These are phyloP conservation scores for Xanthoconium stramineum DNA, from an alignment of 768 basidiomycete species.

Conservation along the genomic window DNA sequence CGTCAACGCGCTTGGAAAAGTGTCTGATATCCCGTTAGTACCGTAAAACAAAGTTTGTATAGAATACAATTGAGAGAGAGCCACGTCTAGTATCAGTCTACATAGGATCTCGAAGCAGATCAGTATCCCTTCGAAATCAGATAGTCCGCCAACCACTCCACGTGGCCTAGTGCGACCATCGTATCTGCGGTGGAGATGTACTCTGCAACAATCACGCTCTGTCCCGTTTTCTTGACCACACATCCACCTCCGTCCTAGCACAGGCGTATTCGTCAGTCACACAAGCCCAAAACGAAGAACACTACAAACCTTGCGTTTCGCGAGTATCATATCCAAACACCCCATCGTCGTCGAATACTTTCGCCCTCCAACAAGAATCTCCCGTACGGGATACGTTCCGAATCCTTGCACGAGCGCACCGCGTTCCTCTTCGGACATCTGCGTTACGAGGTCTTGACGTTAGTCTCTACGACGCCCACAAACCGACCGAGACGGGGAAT, in stretches of 20 bases:
- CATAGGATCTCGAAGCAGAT: neutral
- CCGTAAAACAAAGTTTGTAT: neutral
- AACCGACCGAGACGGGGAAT: neutral
- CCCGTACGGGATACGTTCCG: slow-evolving; percentile 15
- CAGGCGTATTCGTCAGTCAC: neutral
- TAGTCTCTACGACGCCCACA: too few relatives aligned
- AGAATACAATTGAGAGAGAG: neutral
- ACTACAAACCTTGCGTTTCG: slow-evolving; percentile 14
- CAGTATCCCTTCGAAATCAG: slow-evolving; percentile 23
- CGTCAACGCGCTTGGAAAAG: neutral
- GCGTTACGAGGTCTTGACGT: neutral
- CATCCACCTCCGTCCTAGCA: slow-evolving; percentile 21
- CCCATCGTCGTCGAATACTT: slow-evolving; percentile 28
- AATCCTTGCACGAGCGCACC: slow-evolving; percentile 20
- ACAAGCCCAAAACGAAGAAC: too few relatives aligned
- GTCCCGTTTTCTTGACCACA: slow-evolving; percentile 26
- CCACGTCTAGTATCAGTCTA: slow-evolving; percentile 2
- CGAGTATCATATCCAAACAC: slow-evolving; percentile 24
- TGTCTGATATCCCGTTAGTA: neutral
- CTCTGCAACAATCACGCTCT: slow-evolving; percentile 26
- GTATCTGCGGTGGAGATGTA: slow-evolving; percentile 8
- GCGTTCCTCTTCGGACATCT: slow-evolving; percentile 26
- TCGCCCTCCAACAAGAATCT: slow-evolving; percentile 23
- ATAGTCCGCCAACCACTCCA: slow-evolving; percentile 23
- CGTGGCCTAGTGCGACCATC: slow-evolving; percentile 13